Evolutionary conservation across 2,329 filamentous ascomycete genomes (phyloP), one percentile per base, ranked within the genome.

Genomic region (Lachnum nothofagi): DNA sequence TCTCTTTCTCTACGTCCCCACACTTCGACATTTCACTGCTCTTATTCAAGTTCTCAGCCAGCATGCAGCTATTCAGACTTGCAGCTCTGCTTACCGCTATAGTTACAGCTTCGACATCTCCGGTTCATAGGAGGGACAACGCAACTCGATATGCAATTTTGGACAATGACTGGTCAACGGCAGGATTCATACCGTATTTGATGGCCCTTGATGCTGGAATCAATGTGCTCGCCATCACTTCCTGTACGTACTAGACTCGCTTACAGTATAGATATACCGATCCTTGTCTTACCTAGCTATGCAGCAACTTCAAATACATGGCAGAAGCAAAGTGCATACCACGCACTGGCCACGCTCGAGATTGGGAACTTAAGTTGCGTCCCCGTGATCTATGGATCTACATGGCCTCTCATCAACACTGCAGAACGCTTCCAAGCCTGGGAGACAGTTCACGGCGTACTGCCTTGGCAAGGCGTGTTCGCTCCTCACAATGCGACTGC

Each of bases 331-430:
- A 63, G 59, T 9, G 71, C 70, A 20, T 60, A 72, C 1, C 73
- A 77, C 48, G 73, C 67, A 2, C 63, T 77, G 1, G 71, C 72
- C 2, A 70, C 68, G 2, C 65, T 77, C 0, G 72, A 76, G 57
- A 58, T 70, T 10, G 73, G 73, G 12, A 70, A 70, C 43, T 57
- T 76, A 1, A 65, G 62, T 39, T 76, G 73, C 53, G 72, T 77
- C 31, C 73, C 73, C 0, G 73, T 76, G 2, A 67, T 72, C 52
- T 65, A 70, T 23, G 74, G 74, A 9, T 58, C 71, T 43, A 64
- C 73, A 53, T 74, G 70, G 51, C 74, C 73, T 1, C 61, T 77
- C 9, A 60, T 76, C 34, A 72, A 73, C 53, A 75, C 71, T 0
- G 68, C 69, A 0, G 60, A 67, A 33, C 64, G 70, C 0, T 71